Evolutionary conservation across 2,329 filamentous ascomycete species (phyloP), one percentile per base, ranked within the genome.

Genomic region (Dactylonectria macrodidyma): DNA sequence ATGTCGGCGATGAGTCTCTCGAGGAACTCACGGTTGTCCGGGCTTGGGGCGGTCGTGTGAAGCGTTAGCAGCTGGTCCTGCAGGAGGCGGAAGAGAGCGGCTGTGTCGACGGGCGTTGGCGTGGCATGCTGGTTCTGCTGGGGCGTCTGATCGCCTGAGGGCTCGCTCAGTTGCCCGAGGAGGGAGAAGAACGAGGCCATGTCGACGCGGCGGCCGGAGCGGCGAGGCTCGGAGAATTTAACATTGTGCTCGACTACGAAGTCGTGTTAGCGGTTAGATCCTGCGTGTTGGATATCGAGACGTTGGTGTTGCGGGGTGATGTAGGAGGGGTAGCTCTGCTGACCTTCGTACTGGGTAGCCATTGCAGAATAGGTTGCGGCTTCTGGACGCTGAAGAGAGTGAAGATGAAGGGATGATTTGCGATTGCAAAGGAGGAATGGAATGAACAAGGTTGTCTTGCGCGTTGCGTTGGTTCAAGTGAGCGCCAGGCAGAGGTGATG

Each of bases 131-230:
- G 84, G 81, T 88, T 88, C 79, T 87, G 82, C 74, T 84, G 82
- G 44, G 78, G 76, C 12, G 78, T 77, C 57, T 77, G 67, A 56
- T 76, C 65, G 58, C 79, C 78, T 38, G 79, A 75, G 65, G 80
- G 78, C 60, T 81, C 77, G 70, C 82, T 79, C 76, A 91, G 82
- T 69, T 86, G 85, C 78, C 86, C 81, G 68, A 90, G 86, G 77
- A 89, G 86, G 62, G 87, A 85, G 74, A 82, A 86, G 82, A 91
- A 91, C 68, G 86, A 87, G 59, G 88, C 86, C 90, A 92, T 92
- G 81, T 91, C 88, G 68, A 88, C 81, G 75, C 87, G 87, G 47
- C 90, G 88, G 56, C 81, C 81, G 65, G 82, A 80, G 57, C 81
- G 78, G 26, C 80, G 77, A 6, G 79, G 69, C 55, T 84, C 71